Base-by-base conservation (phyloP, 1,284 basidiomycete genomes). In the Ustilago crameri region DNA sequence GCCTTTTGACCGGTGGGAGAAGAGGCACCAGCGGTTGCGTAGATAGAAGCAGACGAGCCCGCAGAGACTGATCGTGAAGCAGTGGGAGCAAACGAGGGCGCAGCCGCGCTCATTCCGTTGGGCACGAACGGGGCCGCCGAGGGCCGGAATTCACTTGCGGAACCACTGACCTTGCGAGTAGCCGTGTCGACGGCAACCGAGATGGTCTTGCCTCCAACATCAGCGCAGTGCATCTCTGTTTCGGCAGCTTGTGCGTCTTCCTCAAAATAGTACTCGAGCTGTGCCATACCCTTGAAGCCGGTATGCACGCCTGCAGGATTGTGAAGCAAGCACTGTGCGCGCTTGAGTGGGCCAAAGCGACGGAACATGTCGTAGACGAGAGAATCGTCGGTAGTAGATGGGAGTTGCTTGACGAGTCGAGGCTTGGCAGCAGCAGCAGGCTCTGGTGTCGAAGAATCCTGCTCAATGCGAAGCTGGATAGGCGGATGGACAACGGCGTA, bases 281-380 rank as follows among this genome's bases (percentile, higher is more conserved):
- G 15, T 12, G 76, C 79, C 69, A 69, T 79, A 22, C 79, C 79
- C 23, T 71, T 64, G 74, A 79, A 79, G 59, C 78, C 79, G 22
- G 76, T 76, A 47, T 74, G 65, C 18, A 74, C 51, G 52, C 79
- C 79, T 2, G 67, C 47, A 9, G 71, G 66, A 45, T 74, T 79
- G 41, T 71, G 73, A 27, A 76, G 62, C 40, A 81, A 53, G 46
- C 77, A 62, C n/a, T 68, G 57, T 1, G 75, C 73, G 12, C 68
- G 60, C 37, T 47, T 58, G 7, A 81, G 59, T 8, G 79, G 70
- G 5, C 79, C 79, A 45, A 62, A 81, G 20, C 58, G 71, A 22
- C 79, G 66, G 52, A 81, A 79, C 35, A 79, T 58, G 34, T 78
- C 73, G 63, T 62, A 81, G 56, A 81, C 62, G 48, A 60, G 43